Base-by-base conservation (phyloP, 2,329 filamentous ascomycete species). In the Lecanoromycetidae sp. region DNA sequence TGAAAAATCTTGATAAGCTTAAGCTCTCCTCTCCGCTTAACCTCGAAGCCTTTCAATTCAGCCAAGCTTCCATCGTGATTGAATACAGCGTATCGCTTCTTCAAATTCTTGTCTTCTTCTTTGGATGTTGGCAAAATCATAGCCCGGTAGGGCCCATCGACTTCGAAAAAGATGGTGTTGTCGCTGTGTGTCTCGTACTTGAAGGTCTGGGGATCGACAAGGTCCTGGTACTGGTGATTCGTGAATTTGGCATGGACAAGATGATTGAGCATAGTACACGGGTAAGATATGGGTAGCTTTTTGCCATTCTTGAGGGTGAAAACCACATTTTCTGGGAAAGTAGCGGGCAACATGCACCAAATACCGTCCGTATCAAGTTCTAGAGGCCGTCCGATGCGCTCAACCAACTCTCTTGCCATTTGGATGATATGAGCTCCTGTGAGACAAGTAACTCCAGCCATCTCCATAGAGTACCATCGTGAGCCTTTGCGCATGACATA, bases 1-100 rank as follows among this genome's bases (percentile, higher is more conserved):
- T 98, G 91, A 64, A 98, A 98, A 61, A 96, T 98, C 67, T 98
- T 98, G 76, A 98, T 98, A 57, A 98, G 80, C 69, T 98, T 98
- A 57, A 98, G 71, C 68, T 98, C 91, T 71, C 91, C 91, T 76
- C 91, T 78, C 62, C 91, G 82, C 71, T 98, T 98, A 55, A 98
- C 81, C 60, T 98, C 91, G 60, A 98, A 98, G 5, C 91, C 91
- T 61, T 98, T 98, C 60, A 98, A 65, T 62, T 98, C 91, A 12
- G 91, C 91, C 44, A 98, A 72, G 63, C 82, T 94, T 32, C 93
- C 91, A 58, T 98, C 91, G 52, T 96, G 85, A 59, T 98, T 98
- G 76, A 98, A 98, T 3, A 98, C 91, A 33, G 93, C 91, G 62
- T 98, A 98, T 60, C 91, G 80, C 68, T 98, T 98, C 71, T 98